Percentiles rank a stretch among this genome's conserved stretches.
Evolutionary conservation across 1,139 yeast species (phyloP).

Genomic region (Candida anutae): DNA sequence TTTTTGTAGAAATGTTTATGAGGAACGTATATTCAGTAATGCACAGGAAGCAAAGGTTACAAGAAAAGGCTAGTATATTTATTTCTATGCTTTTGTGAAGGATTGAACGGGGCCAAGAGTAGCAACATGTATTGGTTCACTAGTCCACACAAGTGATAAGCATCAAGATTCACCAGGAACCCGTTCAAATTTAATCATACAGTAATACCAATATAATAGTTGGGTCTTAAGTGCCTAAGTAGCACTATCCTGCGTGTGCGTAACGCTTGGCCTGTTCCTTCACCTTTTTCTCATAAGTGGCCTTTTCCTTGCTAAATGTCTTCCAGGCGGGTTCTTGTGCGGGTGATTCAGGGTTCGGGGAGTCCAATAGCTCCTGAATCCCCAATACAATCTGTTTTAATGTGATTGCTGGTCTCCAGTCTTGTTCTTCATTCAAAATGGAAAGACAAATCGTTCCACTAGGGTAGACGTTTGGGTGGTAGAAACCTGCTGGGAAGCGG

Average conservation of each 20-base stretch:
- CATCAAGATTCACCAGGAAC: too few relatives aligned
- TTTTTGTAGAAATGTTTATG: too few relatives aligned
- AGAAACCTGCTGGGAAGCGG: slow-evolving; percentile 77
- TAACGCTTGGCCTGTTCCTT: slow-evolving; percentile 75
- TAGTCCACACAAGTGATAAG: too few relatives aligned
- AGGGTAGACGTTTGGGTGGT: slow-evolving; percentile 96
- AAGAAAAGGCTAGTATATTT: too few relatives aligned
- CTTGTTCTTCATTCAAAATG: slow-evolving; percentile 90
- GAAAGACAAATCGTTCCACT: slow-evolving; percentile 93
- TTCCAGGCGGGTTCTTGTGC: slow-evolving; percentile 97
- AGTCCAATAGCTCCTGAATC: slow-evolving; percentile 80
- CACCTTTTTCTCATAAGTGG: slow-evolving; percentile 68
- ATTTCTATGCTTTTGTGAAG: too few relatives aligned
- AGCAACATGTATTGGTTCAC: too few relatives aligned
- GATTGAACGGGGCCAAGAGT: too few relatives aligned
- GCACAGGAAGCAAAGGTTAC: too few relatives aligned
- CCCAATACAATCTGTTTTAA: slow-evolving; percentile 86
- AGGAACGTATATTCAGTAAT: too few relatives aligned
- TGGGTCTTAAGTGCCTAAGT: too few relatives aligned
- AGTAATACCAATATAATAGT: too few relatives aligned
- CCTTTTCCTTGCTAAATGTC: slow-evolving; percentile 64
- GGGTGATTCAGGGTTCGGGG: slow-evolving; percentile 92
- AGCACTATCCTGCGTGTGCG: slow-evolving; percentile 21
- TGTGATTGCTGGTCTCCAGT: slow-evolving; percentile 97
- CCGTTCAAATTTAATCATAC: too few relatives aligned